Evolutionary conservation across 148 eudicot species (phyloP).

Genomic region (Rhododendron henanense): DNA sequence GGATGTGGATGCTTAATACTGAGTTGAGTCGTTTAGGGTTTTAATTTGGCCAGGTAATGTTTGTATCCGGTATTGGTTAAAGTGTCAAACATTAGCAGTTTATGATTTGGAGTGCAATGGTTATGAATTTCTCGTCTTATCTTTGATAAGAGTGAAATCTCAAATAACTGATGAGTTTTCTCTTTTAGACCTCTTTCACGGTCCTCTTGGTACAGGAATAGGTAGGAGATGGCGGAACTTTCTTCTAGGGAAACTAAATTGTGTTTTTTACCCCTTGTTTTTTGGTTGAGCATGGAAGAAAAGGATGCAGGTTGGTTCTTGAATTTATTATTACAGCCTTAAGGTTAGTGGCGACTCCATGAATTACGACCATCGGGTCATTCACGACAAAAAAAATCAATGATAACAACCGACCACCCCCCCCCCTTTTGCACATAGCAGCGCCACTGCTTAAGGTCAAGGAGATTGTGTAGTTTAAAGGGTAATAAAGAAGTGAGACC

Average conservation of each 20-base stretch:
- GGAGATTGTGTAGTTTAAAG: neutral
- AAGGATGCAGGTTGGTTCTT: neutral
- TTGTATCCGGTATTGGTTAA: neutral
- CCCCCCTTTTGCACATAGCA: neutral
- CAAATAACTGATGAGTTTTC: neutral
- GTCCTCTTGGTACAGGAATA: neutral
- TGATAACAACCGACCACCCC: neutral
- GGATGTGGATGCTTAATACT: neutral
- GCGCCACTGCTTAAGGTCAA: neutral
- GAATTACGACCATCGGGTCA: neutral
- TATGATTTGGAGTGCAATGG: neutral
- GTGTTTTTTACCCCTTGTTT: neutral
- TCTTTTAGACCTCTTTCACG: neutral
- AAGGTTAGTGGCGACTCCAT: neutral
- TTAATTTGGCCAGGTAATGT: neutral
- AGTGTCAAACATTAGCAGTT: neutral
- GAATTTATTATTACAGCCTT: neutral
- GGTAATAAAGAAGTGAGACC: neutral
- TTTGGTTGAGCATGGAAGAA: neutral
- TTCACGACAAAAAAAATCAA: neutral
- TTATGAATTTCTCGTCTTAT: neutral
- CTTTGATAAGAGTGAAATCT: neutral
- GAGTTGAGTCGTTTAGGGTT: neutral
- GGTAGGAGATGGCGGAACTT: neutral
- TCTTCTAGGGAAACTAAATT: neutral